Evolutionary conservation across 2,329 filamentous ascomycete species (phyloP), one percentile per base, ranked within the genome.

Genomic region (Fusarium pseudograminearum): DNA sequence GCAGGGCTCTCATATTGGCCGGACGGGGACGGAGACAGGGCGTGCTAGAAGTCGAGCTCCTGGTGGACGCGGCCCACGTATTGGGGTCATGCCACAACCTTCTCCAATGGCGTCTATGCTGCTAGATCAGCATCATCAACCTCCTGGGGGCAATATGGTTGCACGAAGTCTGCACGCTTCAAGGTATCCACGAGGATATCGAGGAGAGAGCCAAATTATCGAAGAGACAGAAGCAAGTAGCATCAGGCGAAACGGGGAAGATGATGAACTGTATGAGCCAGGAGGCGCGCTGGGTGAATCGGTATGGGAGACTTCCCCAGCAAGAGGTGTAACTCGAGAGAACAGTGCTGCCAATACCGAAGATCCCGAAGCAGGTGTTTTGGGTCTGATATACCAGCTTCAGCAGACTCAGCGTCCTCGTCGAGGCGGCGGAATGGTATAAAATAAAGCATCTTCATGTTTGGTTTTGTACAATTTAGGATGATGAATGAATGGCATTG

Each of bases 81-180:
- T 58, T 24, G 82, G 84, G 50, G 75, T 78, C 4, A 78, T 86
- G 55, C 79, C 83, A n/a, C 80, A 83, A 51, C 82, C 86, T 7
- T 91, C 89, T 12, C 90, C 91, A 7, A 90, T 92, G 85, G 87
- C 89, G 20, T 93, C 91, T 2, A 87, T 92, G 69, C 83, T 94
- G 3, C 83, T 94, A 4, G 92, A 94, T 78, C 89, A 91, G 4
- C 91, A 92, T 74, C 90, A 94, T 65, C 91, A 94, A 65, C 91
- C 91, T 8, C 82, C 84, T 2, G 81, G 82, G 3, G 83, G 85
- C 12, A 81, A 81, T 7, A 77, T 82, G 36, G 80, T 80, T 3
- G 79, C 74, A 20, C 82, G 83, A 40, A 86, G 84, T 52, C 74
- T 81, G n/a, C 81, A 87, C 62, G 79, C 82, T 53, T 78, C 79